Conservation (phyloP, 2,329 filamentous ascomycete species). For the Aureobasidium subglaciale region DNA sequence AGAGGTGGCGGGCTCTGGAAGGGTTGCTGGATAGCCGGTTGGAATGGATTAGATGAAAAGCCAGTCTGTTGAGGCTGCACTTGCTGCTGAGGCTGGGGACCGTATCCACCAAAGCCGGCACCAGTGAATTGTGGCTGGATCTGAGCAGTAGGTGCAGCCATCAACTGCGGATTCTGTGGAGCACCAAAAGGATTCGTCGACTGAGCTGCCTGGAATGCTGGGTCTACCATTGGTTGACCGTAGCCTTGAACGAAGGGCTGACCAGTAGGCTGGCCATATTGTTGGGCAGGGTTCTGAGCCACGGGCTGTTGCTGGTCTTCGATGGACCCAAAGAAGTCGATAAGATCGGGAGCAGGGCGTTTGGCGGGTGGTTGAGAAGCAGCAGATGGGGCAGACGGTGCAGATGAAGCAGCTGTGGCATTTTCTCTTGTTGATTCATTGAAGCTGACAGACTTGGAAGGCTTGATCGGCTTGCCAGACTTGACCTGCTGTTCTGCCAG, state of each 20-base stretch:
- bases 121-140: constrained; percentile 60
- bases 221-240: constrained; percentile 23
- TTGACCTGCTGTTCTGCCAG: constrained; percentile 77
- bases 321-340: constrained; percentile 92
- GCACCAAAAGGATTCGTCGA: constrained; percentile 36
- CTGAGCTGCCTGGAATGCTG: constrained; percentile 19
- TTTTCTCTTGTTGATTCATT: not conserved
- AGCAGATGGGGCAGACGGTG: too few species aligned
- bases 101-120: constrained; percentile 77
- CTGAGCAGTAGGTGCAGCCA: constrained; percentile 34
- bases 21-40: not conserved
- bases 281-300: constrained; percentile 28
- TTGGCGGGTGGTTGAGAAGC: constrained; percentile 38
- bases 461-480: constrained; percentile 38
- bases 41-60: constrained; percentile 34
- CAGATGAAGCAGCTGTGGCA: constrained; percentile 19
- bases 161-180: constrained; percentile 31
- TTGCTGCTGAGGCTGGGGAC: constrained; percentile 54
- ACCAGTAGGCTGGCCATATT: constrained; percentile 38
- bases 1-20: constrained; percentile 9
- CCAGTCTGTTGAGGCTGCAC: constrained; percentile 22
- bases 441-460: not conserved
- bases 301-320: constrained; percentile 74
- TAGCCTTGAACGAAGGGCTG: constrained; percentile 23
- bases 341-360: constrained; percentile 68